A percentile compares a stretch with the other conserved stretches of the same genome.
Evolutionary conservation across 2,329 filamentous ascomycete species (phyloP).

Genomic region (Fusarium sacchari): DNA sequence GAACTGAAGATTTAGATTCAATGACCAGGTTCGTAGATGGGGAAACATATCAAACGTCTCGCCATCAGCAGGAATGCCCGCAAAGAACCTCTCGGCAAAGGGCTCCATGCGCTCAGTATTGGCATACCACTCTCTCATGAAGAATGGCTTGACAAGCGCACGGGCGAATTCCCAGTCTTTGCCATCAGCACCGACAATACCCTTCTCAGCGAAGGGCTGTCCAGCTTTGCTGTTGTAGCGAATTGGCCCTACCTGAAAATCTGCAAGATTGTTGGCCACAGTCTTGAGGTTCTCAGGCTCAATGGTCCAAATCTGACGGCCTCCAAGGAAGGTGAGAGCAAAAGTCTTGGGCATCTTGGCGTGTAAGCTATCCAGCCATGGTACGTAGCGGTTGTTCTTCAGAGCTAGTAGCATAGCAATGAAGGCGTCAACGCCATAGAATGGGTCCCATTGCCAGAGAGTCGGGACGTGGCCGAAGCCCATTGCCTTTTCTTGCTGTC

Average conservation of each 20-base stretch:
- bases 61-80: not conserved
- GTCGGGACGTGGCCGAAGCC: not conserved
- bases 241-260: constrained; percentile 1
- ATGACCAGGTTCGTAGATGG: not conserved
- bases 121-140: constrained; percentile 5
- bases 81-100: not conserved
- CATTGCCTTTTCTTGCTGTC: not conserved
- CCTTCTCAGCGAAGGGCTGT: constrained; percentile 7
- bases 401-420: not conserved
- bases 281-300: constrained; percentile 2
- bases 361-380: not conserved
- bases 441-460: constrained; percentile 5
- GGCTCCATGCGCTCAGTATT: not conserved
- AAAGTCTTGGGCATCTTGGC: constrained; percentile 6
- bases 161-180: constrained; percentile 5
- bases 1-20: not conserved
- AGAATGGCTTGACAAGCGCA: constrained; percentile 3
- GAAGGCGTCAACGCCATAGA: constrained; percentile 1
- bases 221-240: constrained; percentile 6
- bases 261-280: not conserved
- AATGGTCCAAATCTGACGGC: constrained; percentile 4
- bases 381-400: constrained; percentile 7
- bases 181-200: not conserved
- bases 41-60: not conserved
- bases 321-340: constrained; percentile 1